phyloP scores from a whole-genome alignment of 148 eudicot species.

The Rhododendron simsii region DNA sequence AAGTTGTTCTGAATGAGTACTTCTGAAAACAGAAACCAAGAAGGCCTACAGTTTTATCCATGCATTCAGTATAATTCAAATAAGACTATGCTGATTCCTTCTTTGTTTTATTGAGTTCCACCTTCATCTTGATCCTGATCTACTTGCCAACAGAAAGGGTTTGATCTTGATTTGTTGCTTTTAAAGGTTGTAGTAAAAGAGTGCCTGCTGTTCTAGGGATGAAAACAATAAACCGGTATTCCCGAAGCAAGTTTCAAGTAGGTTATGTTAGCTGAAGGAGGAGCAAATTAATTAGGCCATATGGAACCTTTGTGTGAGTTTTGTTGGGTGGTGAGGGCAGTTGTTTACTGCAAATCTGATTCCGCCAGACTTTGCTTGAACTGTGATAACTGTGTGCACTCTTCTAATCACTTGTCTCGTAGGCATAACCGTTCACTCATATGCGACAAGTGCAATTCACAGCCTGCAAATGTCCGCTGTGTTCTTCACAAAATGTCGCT shows the following conservation, averaged over 20 bases:
- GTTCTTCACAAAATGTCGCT: constrained; percentile 32
- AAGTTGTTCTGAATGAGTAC: neutral
- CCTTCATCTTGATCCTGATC: neutral
- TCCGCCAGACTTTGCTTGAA: constrained; percentile 39
- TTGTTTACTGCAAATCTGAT: constrained; percentile 49
- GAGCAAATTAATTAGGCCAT: neutral
- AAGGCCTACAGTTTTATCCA: neutral
- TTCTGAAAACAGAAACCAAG: neutral
- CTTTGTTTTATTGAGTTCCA: neutral
- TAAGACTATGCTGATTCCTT: neutral
- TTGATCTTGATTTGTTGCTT: neutral
- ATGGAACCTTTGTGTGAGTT: constrained; percentile 45
- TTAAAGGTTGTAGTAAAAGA: neutral
- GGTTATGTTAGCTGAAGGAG: neutral
- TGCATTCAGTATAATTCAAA: neutral
- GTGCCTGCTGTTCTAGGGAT: neutral
- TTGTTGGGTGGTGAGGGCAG: constrained; percentile 39
- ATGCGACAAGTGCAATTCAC: constrained; percentile 38
- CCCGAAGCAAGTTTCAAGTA: neutral
- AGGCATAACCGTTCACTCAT: constrained; percentile 41
- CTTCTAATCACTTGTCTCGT: constrained; percentile 39
- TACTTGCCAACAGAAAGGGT: neutral
- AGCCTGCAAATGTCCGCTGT: constrained; percentile 35
- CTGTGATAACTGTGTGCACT: constrained; percentile 41
- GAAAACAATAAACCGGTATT: constrained; percentile 1